Base-by-base conservation (phyloP, 2,329 filamentous ascomycete genomes). In the Diatrype stigma region DNA sequence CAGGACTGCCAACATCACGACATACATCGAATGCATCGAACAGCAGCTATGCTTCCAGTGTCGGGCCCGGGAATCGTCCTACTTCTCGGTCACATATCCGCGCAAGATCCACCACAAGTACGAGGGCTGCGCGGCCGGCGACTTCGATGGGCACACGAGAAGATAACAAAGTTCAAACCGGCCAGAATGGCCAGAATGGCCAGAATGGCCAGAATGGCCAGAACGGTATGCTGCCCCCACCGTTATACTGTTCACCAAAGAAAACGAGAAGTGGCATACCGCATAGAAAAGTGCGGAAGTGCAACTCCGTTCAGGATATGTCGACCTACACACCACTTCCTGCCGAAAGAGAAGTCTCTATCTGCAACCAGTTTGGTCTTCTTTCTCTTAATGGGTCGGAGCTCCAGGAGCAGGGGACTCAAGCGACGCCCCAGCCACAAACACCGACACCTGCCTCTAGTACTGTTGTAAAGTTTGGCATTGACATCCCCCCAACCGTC, bases 301-400 rank as follows among this genome's bases (percentile, higher is more conserved):
- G 57, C 46, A 51, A 58, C 26, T 67, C 64, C 17, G 42, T 59
- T 14, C 60, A 61, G 55, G 58, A 55, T 42, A 50, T 64, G 38
- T 17, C 40, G 45, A 51, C 53, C 17, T 59, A 57, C 17, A 6
- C 47, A 19, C 48, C 63, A 7, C 51, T 60, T 17, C 45, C 56
- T 8, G 32, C 16, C 38, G 46, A 55, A 55, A 74, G 73, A 72
- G 72, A 75, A 69, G 75, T 66, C 64, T 79, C 70, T 71, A 67
- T 73, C 40, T 62, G 61, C 52, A 65, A 60, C 17, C 64, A 59
- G 42, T 70, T 80, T 54, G 56, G 62, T 34, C 61, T 64, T 14
- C 54, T 80, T 53, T 73, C 65, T 48, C 65, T 80, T 34, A 52
- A 67, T 17, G 69, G 74, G 32, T 56, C 63, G 21, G 51, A 45